Evolutionary conservation across 2,329 filamentous ascomycete species (phyloP).

Genomic region (Pyricularia sp.): DNA sequence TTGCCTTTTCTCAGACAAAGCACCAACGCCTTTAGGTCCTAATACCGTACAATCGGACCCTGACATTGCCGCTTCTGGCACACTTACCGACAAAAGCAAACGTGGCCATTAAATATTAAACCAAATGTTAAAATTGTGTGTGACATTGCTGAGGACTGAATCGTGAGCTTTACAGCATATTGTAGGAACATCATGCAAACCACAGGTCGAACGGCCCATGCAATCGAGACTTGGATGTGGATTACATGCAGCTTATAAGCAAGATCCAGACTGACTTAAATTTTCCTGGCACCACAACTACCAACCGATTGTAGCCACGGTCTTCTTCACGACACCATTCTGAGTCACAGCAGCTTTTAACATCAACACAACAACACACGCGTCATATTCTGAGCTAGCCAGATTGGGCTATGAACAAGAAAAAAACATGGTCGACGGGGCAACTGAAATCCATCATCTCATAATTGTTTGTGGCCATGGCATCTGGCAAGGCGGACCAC

Average conservation of each 20-base stretch:
- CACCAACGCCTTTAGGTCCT: not conserved
- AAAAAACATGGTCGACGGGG: not conserved
- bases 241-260: not conserved
- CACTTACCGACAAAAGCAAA: not conserved
- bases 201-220: not conserved
- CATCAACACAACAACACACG: not conserved
- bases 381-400: not conserved
- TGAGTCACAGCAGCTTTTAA: not conserved
- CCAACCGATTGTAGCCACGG: not conserved
- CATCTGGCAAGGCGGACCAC: conserved; percentile 57
- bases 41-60: too few relatives aligned
- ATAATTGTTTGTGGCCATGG: conserved; percentile 80
- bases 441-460: conserved; percentile 36
- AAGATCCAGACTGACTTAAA: not conserved
- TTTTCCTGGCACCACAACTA: not conserved
- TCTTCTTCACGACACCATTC: not conserved
- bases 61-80: too few relatives aligned
- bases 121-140: not conserved
- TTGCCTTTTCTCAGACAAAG: not conserved
- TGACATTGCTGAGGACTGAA: not conserved
- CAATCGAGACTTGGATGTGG: not conserved
- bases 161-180: not conserved
- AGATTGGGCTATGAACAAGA: not conserved
- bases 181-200: not conserved
- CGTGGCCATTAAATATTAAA: not conserved